Conservation (phyloP, 2,329 filamentous ascomycete genomes). For the Aspergillus intermedius region DNA sequence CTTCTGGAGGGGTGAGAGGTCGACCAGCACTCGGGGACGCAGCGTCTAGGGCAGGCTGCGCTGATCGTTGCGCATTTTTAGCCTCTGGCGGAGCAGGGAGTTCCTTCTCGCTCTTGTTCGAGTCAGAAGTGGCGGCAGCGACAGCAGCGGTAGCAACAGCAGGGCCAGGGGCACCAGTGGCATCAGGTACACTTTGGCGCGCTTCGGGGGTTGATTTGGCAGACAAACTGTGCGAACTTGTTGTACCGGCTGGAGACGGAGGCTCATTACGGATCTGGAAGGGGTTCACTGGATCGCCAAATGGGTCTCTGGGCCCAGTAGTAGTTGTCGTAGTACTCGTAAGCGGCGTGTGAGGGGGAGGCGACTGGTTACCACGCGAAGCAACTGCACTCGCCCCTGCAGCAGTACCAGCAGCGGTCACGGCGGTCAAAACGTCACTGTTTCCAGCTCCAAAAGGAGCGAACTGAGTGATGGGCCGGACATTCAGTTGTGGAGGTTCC, state of each 20-base stretch:
- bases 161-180: conserved; percentile 30
- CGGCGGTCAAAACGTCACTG: background rate
- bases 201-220: background rate
- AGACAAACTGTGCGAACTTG: conserved; percentile 5
- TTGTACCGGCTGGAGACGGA: conserved; percentile 16
- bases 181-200: conserved; percentile 15
- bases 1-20: conserved; percentile 14
- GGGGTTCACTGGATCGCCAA: conserved; percentile 58
- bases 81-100: conserved; percentile 11
- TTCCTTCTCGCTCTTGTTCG: conserved; percentile 16
- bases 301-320: conserved; percentile 34
- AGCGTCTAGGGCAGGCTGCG: conserved; percentile 15
- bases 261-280: conserved; percentile 59
- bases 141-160: conserved; percentile 35
- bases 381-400: conserved; percentile 14
- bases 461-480: conserved; percentile 80
- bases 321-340: conserved; percentile 25
- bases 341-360: conserved; percentile 30
- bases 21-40: conserved; percentile 19
- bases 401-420: conserved; percentile 9
- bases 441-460: conserved; percentile 44
- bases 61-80: conserved; percentile 15
- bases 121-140: conserved; percentile 32
- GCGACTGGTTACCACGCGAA: conserved; percentile 27
- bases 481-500: conserved; percentile 70